Evolutionary conservation across 2,329 filamentous ascomycete genomes (phyloP).

Genomic region (Nigrospora oryzae): DNA sequence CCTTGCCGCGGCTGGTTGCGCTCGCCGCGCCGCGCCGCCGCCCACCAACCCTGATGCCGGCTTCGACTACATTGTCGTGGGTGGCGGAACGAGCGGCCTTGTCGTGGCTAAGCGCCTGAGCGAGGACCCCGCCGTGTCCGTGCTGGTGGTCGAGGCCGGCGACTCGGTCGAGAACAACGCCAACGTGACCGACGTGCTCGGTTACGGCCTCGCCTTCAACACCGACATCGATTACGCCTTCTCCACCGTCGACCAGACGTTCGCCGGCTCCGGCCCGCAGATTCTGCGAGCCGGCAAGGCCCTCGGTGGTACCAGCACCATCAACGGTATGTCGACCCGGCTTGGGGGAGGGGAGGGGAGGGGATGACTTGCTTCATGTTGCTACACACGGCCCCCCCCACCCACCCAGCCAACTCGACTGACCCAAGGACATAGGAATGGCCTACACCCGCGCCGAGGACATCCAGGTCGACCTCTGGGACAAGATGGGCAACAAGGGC

Average conservation of each 20-base stretch:
- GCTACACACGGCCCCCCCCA: neutral
- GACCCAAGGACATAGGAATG: conserved; percentile 18
- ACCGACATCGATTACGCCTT: conserved; percentile 4
- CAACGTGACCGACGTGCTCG: conserved; percentile 1
- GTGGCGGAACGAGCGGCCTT: conserved; percentile 1
- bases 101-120: conserved; percentile 4
- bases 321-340: conserved; percentile 1
- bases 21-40: neutral
- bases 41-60: neutral
- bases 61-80: conserved; percentile 4
- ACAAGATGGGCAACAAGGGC: conserved; percentile 22
- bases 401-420: neutral
- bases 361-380: too few species aligned
- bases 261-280: conserved; percentile 1
- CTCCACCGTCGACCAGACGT: conserved; percentile 1
- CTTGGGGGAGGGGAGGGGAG: neutral
- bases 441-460: conserved; percentile 24
- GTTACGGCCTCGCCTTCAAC: conserved; percentile 2
- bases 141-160: conserved; percentile 4
- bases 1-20: conserved; percentile 1
- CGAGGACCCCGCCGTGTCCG: conserved; percentile 1
- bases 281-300: conserved; percentile 3
- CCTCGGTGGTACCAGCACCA: conserved; percentile 3
- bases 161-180: conserved; percentile 2
- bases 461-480: conserved; percentile 26